Evolutionary conservation across 108 stramenopile species (phyloP).

Genomic region (Cyclotella baltica): DNA sequence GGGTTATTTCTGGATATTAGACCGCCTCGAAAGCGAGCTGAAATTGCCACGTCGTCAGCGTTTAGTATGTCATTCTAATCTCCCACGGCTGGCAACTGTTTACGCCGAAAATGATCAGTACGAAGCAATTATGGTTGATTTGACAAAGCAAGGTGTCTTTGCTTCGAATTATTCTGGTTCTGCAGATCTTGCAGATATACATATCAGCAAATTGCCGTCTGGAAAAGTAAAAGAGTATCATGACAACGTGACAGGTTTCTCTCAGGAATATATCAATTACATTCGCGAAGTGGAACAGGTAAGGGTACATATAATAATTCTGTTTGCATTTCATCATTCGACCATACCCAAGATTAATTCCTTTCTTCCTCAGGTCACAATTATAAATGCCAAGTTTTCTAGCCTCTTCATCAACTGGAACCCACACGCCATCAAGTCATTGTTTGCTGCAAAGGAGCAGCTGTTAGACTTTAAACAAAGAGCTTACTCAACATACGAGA

Average conservation of each 20-base stretch:
- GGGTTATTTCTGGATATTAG: constrained; percentile 91
- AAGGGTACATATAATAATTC: no score
- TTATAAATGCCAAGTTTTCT: constrained; percentile 75
- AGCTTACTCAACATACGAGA: constrained; percentile 46
- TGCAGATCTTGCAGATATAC: constrained; percentile 77
- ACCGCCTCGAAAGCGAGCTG: constrained; percentile 51
- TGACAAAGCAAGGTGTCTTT: constrained; percentile 67
- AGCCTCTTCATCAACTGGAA: constrained; percentile 88
- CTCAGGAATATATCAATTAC: constrained; percentile 36
- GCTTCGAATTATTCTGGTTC: constrained; percentile 59
- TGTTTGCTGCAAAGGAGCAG: constrained; percentile 45
- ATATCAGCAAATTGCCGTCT: constrained; percentile 39
- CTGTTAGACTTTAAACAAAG: constrained; percentile 53
- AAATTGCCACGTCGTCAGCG: constrained; percentile 62
- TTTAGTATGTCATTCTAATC: constrained; percentile 78
- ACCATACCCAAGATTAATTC: background rate
- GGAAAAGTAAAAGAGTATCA: constrained; percentile 33
- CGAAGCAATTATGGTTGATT: constrained; percentile 59
- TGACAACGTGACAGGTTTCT: constrained; percentile 41
- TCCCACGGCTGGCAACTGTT: constrained; percentile 59
- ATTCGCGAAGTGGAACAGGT: constrained; percentile 28
- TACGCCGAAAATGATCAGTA: constrained; percentile 63
- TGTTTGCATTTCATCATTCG: background rate
- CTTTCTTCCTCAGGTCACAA: constrained; percentile 12
- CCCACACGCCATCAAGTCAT: constrained; percentile 65